Conservation (phyloP, 192 early-diverging fungal genomes). For the Linnemannia zychae region DNA sequence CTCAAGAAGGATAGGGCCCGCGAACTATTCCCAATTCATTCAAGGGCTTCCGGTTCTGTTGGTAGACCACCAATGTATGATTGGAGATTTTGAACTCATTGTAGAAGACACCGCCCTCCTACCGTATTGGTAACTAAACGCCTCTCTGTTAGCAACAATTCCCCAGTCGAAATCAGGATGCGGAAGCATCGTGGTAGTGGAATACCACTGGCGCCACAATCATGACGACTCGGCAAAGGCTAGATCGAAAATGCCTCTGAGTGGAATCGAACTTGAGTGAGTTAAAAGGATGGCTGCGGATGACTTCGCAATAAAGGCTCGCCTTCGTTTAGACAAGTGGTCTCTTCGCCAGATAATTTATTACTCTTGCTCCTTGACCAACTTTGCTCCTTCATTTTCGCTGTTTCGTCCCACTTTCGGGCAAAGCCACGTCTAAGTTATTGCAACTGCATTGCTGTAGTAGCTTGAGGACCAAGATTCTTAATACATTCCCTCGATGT, state of each 20-base stretch:
- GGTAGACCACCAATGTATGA: constrained; percentile 21
- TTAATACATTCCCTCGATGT: constrained; percentile 6
- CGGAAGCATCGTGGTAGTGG: constrained; percentile 12
- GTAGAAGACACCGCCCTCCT: constrained; percentile 27
- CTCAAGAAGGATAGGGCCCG: constrained; percentile 14
- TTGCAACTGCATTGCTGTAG: neutral
- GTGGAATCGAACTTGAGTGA: constrained; percentile 13
- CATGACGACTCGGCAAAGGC: constrained; percentile 14
- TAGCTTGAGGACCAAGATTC: constrained; percentile 20
- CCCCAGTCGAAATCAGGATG: constrained; percentile 29
- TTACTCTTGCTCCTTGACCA: neutral
- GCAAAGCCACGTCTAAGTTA: neutral
- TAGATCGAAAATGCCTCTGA: constrained; percentile 20
- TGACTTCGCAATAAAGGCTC: constrained; percentile 13
- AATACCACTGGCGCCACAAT: too few relatives aligned
- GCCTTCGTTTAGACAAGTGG: constrained; percentile 12
- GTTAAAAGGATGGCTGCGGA: constrained; percentile 26
- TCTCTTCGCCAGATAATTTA: constrained; percentile 4
- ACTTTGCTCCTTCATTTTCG: neutral
- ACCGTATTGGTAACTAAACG: constrained; percentile 3
- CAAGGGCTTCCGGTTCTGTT: constrained; percentile 1
- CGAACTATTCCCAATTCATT: constrained; percentile 15
- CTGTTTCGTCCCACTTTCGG: neutral
- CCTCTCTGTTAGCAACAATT: constrained; percentile 26
- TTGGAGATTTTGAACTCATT: constrained; percentile 24